Evolutionary conservation across 352 stramenopile species (phyloP).

Genomic region (Globisporangium ultimum): DNA sequence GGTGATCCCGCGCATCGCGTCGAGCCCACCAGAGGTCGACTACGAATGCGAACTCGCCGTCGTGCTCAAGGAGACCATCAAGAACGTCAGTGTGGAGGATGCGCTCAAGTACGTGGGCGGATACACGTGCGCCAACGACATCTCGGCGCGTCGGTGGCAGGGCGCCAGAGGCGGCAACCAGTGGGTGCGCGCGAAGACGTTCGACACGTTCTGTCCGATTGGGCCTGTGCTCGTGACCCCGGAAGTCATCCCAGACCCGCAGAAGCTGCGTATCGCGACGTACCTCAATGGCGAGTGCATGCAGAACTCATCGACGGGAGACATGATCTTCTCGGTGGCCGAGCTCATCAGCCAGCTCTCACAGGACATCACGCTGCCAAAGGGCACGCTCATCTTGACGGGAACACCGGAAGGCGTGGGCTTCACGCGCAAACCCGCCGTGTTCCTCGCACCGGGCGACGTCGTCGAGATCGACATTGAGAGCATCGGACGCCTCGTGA

Average conservation of each 20-base stretch:
- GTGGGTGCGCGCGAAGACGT: constrained; percentile 87
- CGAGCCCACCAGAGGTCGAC: constrained; percentile 73
- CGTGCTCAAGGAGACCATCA: constrained; percentile 77
- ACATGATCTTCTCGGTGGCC: constrained; percentile 91
- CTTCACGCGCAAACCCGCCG: constrained; percentile 80
- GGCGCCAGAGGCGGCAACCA: constrained; percentile 82
- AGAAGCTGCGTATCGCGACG: constrained; percentile 74
- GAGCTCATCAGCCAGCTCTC: constrained; percentile 88
- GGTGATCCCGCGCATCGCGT: constrained; percentile 74
- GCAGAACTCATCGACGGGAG: constrained; percentile 85
- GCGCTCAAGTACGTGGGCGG: constrained; percentile 85
- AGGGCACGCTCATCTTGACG: constrained; percentile 88
- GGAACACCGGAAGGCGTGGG: constrained; percentile 89
- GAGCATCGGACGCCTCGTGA: constrained; percentile 85
- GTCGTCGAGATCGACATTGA: constrained; percentile 91
- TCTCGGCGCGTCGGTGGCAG: constrained; percentile 88
- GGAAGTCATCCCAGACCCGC: constrained; percentile 68
- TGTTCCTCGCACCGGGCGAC: constrained; percentile 86
- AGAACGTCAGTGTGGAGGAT: constrained; percentile 80
- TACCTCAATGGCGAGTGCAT: constrained; percentile 80
- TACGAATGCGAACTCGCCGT: constrained; percentile 91
- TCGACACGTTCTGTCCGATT: constrained; percentile 90
- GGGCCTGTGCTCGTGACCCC: constrained; percentile 82
- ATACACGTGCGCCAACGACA: constrained; percentile 87
- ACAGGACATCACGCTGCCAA: constrained; percentile 85